phyloP scores from a whole-genome alignment of 495 filamentous ascomycete genomes.

The Penicillium simplicissimum region DNA sequence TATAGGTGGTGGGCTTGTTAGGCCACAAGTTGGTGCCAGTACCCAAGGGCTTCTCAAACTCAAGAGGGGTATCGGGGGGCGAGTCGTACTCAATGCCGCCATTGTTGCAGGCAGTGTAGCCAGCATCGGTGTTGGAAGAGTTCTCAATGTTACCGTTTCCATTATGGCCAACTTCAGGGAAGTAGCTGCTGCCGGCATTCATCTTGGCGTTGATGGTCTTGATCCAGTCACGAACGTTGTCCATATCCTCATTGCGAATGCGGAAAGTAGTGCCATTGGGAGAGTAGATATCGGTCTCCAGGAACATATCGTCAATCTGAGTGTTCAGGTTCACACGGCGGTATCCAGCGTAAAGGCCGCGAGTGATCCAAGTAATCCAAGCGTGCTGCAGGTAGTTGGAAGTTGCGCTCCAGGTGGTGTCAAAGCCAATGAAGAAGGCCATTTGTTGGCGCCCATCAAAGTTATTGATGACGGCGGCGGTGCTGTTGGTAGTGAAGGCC shows the following conservation, averaged over 20 bases:
- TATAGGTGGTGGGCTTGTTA: conserved; percentile 41
- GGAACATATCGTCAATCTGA: conserved; percentile 68
- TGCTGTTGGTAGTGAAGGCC: conserved; percentile 27
- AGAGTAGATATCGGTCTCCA: conserved; percentile 56
- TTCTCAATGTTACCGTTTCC: conserved; percentile 62
- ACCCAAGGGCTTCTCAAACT: conserved; percentile 59
- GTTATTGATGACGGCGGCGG: conserved; percentile 63
- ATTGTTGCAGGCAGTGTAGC: conserved; percentile 31
- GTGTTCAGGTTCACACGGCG: conserved; percentile 58
- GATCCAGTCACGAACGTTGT: conserved; percentile 51
- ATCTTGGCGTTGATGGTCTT: conserved; percentile 51
- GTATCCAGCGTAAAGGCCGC: conserved; percentile 56
- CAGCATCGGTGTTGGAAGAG: conserved; percentile 39
- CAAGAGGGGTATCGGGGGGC: conserved; percentile 49
- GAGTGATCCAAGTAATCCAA: conserved; percentile 64
- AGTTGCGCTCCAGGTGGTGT: conserved; percentile 56
- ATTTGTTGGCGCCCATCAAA: conserved; percentile 60
- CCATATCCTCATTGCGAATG: conserved; percentile 51
- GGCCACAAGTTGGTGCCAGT: conserved; percentile 60
- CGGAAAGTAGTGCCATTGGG: conserved; percentile 48
- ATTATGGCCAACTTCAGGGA: conserved; percentile 60
- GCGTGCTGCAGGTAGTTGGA: conserved; percentile 61
- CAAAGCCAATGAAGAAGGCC: conserved; percentile 59
- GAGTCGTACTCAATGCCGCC: conserved; percentile 41
- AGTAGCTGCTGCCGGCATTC: conserved; percentile 56